These are phyloP conservation scores for Multifurca ochricompacta DNA, from an alignment of 768 basidiomycete species.

Conservation along the genomic window DNA sequence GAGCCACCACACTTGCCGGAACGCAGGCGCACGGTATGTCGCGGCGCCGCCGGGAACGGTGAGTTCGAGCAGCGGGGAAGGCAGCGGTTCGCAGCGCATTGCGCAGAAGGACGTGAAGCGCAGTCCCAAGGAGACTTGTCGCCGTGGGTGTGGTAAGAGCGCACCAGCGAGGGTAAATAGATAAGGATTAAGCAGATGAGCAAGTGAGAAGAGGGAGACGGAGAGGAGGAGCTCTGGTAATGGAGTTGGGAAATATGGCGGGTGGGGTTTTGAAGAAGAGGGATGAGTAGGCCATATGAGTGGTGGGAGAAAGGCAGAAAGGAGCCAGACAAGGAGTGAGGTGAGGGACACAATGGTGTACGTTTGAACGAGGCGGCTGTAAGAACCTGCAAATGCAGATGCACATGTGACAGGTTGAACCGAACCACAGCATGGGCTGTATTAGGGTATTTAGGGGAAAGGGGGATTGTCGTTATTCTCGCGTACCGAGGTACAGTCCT, in stretches of 20 bases:
- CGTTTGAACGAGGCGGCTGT: conserved; percentile 43
- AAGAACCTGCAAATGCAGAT: conserved; percentile 64
- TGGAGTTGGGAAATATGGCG: conserved; percentile 49
- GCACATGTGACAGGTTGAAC: too few species aligned
- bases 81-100: conserved; percentile 48
- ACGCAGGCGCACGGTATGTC: conserved; percentile 49
- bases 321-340: conserved; percentile 37
- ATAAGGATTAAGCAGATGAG: conserved; percentile 45
- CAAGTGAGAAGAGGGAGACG: conserved; percentile 51
- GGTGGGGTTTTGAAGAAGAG: conserved; percentile 31
- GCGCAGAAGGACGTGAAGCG: conserved; percentile 43
- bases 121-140: conserved; percentile 32
- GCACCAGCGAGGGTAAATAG: conserved; percentile 34
- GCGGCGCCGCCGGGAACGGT: conserved; percentile 39
- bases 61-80: conserved; percentile 45
- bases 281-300: conserved; percentile 36
- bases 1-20: conserved; percentile 68
- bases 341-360: conserved; percentile 30
- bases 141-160: conserved; percentile 26
- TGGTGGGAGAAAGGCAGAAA: conserved; percentile 44
- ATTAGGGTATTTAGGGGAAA: too few species aligned
- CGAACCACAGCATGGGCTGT: too few species aligned
- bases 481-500: conserved; percentile 20
- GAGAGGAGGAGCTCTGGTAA: conserved; percentile 58
- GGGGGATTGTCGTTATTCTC: neutral